Conservation (phyloP, 192 early-diverging fungal species). For the Spizellomyces sp. region DNA sequence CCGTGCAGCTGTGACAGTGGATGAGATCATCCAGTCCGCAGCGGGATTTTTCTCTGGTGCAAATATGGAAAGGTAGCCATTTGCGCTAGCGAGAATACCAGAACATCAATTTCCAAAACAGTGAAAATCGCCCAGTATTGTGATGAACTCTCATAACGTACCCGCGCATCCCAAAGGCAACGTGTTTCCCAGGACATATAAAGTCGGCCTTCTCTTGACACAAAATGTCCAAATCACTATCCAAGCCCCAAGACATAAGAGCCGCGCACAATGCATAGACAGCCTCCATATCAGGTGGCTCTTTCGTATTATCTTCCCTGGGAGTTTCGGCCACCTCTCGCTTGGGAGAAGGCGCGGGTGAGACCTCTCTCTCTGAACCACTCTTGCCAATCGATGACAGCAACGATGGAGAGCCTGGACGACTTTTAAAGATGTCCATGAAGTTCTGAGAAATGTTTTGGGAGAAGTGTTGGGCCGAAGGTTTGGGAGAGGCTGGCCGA, state of each 20-base stretch:
- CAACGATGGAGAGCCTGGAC: constrained; percentile 14
- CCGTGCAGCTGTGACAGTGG: constrained; percentile 64
- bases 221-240: constrained; percentile 48
- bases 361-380: constrained; percentile 2
- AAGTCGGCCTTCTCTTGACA: constrained; percentile 32
- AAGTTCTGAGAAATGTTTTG: constrained; percentile 20
- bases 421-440: constrained; percentile 26
- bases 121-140: background rate
- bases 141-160: background rate
- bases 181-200: background rate
- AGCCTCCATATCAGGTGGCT: constrained; percentile 12
- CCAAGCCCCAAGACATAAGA: constrained; percentile 59
- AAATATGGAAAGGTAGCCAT: constrained; percentile 67
- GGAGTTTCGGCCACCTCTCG: constrained; percentile 5
- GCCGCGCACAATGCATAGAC: constrained; percentile 24
- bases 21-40: constrained; percentile 62
- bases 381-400: background rate
- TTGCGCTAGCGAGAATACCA: constrained; percentile 45
- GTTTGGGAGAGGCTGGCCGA: constrained; percentile 1
- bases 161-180: constrained; percentile 60
- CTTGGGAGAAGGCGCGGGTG: background rate
- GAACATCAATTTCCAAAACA: background rate
- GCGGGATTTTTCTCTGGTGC: constrained; percentile 43
- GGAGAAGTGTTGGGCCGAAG: constrained; percentile 2
- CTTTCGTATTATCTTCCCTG: constrained; percentile 12